A percentile compares a stretch with the other conserved stretches of the same genome.
Conservation (phyloP, 306 rosid species). For the Dryas octopetala region DNA sequence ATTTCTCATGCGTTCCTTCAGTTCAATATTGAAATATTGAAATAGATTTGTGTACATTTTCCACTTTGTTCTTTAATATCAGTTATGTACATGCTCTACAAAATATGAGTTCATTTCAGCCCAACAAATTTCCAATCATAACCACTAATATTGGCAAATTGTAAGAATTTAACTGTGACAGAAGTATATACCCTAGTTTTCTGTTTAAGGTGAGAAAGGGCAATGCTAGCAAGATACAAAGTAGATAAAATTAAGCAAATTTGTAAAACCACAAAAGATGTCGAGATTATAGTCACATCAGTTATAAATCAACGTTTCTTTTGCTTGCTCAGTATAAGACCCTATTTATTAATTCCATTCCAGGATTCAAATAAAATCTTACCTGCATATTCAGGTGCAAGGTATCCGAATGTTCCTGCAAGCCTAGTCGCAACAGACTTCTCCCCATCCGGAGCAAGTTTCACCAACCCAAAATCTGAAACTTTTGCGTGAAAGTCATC, state of each 20-base stretch:
- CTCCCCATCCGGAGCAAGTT: constrained; percentile 73
- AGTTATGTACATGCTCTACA: constrained; percentile 1
- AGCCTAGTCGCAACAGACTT: constrained; percentile 69
- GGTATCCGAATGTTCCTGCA: constrained; percentile 89
- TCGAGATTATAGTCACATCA: background rate
- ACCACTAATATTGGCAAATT: background rate
- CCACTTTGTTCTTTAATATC: background rate
- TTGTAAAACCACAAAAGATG: background rate
- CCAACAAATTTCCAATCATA: background rate
- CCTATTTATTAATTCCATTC: background rate
- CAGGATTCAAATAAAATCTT: background rate
- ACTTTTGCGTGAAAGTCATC: constrained; percentile 77
- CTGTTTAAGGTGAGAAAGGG: background rate
- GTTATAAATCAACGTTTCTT: background rate
- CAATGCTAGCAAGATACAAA: background rate
- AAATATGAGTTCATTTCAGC: background rate
- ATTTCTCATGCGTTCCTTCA: background rate
- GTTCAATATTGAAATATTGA: background rate
- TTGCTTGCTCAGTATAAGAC: background rate
- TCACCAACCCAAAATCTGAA: constrained; percentile 81
- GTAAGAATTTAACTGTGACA: background rate
- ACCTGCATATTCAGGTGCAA: constrained; percentile 93
- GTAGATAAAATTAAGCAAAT: background rate
- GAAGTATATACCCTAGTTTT: background rate
- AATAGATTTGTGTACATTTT: background rate